Evolutionary conservation across 441 rosid genomes (phyloP), one percentile per base, ranked within the genome.

Genomic region (Brassica hybrid): DNA sequence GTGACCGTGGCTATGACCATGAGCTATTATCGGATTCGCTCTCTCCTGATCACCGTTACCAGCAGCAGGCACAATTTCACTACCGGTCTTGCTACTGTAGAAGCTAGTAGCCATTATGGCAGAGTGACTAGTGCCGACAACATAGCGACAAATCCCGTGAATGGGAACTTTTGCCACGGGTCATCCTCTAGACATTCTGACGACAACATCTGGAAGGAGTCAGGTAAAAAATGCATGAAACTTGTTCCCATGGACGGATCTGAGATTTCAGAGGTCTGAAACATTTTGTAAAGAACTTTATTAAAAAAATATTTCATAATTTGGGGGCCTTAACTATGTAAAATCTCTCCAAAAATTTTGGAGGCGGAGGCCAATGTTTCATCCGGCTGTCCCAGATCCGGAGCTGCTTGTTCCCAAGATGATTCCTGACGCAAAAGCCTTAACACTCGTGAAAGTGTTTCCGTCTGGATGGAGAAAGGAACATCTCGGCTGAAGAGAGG

Each of bases 151-250:
- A 32, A 88, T 2, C 86, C 84, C 0, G 88, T 57, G 71, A 88
- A 88, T 0, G 89, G 88, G 27, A 88, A 86, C 82, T 84, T 82
- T 60, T 81, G 85, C 91, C 91, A 87, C 1, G 89, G 88, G 43
- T 78, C 81, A 0, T 85, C 87, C n/a, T 54, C 17, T 70, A 87
- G 70, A 67, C 86, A 87, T 12, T 11, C 50, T 0, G 91, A 85
- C 7, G 81, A 78, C 43, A 87, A 76, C 86, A 82, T 81, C 73
- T 87, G 84, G 27, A 85, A 87, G 1, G 91, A 87, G 16, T 87
- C 89, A 0, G 89, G 86, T 57, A 87, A 69, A 23, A 87, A 88
- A 62, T 87, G 89, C 86, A 81, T 84, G 80, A 82, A 87, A 36
- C 91, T 87, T 5, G 91, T 85, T 38, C 7, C 34, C 34, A 30